Base-by-base conservation (phyloP, 768 basidiomycete genomes). In the Pleurotus citrinopileatus region DNA sequence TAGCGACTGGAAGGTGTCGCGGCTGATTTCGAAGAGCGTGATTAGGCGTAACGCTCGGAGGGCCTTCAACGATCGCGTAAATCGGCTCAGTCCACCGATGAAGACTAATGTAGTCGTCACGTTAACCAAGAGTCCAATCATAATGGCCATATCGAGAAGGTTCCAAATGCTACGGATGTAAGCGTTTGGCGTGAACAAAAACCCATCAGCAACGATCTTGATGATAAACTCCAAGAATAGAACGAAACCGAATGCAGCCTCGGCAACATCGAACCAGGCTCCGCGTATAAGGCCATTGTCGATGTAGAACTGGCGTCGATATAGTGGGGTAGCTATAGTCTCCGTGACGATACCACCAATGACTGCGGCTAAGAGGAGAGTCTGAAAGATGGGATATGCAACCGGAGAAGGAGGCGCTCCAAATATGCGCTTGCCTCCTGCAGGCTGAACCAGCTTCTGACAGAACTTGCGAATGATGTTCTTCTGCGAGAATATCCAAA, bases 81-180 rank as follows among this genome's bases (percentile, higher is more conserved):
- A 72, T n/a, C 92, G 83, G 68, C 83, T 86, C 52, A 94, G 70
- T 34, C 89, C 90, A 42, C 88, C 87, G 51, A 91, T 73, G 64
- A 89, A 86, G 55, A 90, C 73, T 32, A 96, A 71, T 1, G 81
- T 82, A 0, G 86, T 88, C 0, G 79, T 76, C 47, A 90, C 78
- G 57, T 91, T 94, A 63, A 88, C 76, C 22, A 94, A 68, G 26
- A 96, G 68, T 4, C 91, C 89, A 28, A 73, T 66, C 73, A 98
- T 82, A 65, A 98, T 87, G 64, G 91, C 66, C 60, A 95, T 86
- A 70, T 98, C 96, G 54, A 98, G 72, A 61, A 87, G 68, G 66
- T 98, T 98, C 94, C 94, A 98, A 6, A 94, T 86, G 57, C 89
- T 91, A 23, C 86, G 86, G 25, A 97, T 67, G 65, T 98, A 98